Conservation (phyloP, 2,329 filamentous ascomycete genomes). For the Ustulina deusta region DNA sequence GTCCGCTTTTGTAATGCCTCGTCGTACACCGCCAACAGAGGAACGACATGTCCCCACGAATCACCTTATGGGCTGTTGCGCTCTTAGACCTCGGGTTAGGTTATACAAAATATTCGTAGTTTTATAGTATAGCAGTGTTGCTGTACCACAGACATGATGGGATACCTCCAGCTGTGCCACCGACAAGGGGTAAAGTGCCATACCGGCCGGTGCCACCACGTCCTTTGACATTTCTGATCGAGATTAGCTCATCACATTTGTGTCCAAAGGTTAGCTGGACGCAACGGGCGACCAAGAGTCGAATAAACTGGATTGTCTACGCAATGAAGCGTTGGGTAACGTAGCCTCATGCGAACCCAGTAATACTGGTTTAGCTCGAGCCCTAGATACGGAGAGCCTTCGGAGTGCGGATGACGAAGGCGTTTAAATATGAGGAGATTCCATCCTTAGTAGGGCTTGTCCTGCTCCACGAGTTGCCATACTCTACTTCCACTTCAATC, state of each 20-base stretch:
- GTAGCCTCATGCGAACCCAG: background rate
- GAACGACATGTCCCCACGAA: background rate
- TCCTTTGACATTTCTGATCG: background rate
- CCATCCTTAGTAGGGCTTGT: background rate
- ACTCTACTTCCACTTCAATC: background rate
- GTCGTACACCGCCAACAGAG: too few species aligned
- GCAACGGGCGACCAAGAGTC: too few species aligned
- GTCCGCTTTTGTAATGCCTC: background rate
- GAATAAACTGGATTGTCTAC: background rate
- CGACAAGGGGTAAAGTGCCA: too few species aligned
- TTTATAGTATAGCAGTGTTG: too few species aligned
- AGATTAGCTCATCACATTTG: background rate
- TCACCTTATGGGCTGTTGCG: background rate
- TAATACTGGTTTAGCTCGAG: background rate
- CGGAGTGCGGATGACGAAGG: background rate
- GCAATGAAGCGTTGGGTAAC: too few species aligned
- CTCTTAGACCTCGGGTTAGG: background rate
- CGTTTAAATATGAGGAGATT: slow-evolving; percentile 4
- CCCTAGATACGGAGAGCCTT: background rate
- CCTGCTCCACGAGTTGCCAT: background rate
- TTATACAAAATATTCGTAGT: too few species aligned
- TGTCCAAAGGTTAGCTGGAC: background rate
- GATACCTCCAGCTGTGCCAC: too few species aligned
- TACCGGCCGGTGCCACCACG: too few species aligned
- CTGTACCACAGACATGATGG: too few species aligned